Conservation (phyloP, 352 stramenopile species). For the Pythium insidiosum region DNA sequence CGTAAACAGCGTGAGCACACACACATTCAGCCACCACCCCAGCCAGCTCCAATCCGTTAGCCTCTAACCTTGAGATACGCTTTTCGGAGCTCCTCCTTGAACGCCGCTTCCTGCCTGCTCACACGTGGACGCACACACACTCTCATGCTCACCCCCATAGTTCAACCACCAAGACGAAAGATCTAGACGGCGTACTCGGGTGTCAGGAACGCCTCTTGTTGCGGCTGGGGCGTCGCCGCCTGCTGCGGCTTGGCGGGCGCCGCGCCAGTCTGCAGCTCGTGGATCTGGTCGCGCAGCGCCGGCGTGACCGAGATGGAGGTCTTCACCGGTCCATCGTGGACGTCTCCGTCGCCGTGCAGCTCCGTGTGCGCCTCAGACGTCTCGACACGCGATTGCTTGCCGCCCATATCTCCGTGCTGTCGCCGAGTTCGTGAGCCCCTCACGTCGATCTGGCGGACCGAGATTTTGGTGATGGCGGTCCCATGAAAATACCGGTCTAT, state of each 20-base stretch:
- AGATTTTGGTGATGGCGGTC: no score
- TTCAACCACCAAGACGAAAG: not conserved
- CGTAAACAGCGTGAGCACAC: not conserved
- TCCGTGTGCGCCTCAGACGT: slow-evolving; percentile 46
- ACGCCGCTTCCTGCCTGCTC: slow-evolving; percentile 37
- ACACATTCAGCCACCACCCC: not conserved
- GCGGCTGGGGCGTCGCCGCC: no score
- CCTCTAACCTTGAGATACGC: slow-evolving; percentile 71
- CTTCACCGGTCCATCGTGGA: slow-evolving; percentile 34
- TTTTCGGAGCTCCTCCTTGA: slow-evolving; percentile 73
- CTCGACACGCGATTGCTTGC: slow-evolving; percentile 72
- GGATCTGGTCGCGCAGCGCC: slow-evolving; percentile 62
- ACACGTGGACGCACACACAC: not conserved
- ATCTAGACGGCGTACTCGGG: slow-evolving; percentile 26
- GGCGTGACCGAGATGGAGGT: slow-evolving; percentile 64
- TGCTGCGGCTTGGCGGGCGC: slow-evolving; percentile 15
- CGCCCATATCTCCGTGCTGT: slow-evolving; percentile 33
- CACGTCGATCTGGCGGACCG: no score
- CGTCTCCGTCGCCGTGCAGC: slow-evolving; percentile 30
- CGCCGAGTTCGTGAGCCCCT: no score
- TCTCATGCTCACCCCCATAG: not conserved
- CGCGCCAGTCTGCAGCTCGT: slow-evolving; percentile 22
- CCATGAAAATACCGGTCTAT: no score
- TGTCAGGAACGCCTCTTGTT: slow-evolving; percentile 18
- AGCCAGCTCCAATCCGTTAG: no score